These are phyloP conservation scores for Russula abietina DNA, from an alignment of 768 basidiomycete species.

Conservation along the genomic window DNA sequence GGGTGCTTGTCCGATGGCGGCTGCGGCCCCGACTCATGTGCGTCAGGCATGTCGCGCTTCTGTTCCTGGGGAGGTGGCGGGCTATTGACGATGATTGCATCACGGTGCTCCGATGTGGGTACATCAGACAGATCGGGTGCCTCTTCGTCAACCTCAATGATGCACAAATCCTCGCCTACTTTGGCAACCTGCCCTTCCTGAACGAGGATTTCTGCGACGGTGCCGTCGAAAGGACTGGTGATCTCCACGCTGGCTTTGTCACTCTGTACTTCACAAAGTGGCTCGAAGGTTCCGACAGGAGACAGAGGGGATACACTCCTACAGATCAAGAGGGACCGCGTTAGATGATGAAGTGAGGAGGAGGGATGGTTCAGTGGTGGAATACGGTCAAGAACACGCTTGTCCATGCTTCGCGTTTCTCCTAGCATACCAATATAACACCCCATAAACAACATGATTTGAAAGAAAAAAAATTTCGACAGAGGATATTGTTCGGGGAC, in stretches of 20 bases:
- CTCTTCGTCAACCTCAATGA: constrained; percentile 76
- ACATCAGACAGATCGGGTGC: constrained; percentile 21
- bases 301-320: constrained; percentile 60
- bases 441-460: not conserved
- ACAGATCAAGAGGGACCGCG: not conserved
- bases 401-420: not conserved
- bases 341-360: constrained; percentile 15
- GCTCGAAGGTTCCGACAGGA: constrained; percentile 57
- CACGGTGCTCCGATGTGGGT: constrained; percentile 14
- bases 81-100: not conserved
- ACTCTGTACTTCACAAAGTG: constrained; percentile 79
- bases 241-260: constrained; percentile 92
- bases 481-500: not conserved
- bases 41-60: not conserved
- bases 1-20: constrained; percentile 5
- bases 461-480: not conserved
- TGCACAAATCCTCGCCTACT: constrained; percentile 70
- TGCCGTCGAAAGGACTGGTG: constrained; percentile 78
- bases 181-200: constrained; percentile 79
- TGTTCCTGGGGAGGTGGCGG: constrained; percentile 8
- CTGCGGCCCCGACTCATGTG: not conserved
- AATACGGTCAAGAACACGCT: not conserved
- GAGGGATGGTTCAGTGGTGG: not conserved
- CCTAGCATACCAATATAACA: not conserved
- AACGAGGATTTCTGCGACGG: constrained; percentile 65